Evolutionary conservation across 2,329 filamentous ascomycete genomes (phyloP).

Genomic region (Alternaria sp.): DNA sequence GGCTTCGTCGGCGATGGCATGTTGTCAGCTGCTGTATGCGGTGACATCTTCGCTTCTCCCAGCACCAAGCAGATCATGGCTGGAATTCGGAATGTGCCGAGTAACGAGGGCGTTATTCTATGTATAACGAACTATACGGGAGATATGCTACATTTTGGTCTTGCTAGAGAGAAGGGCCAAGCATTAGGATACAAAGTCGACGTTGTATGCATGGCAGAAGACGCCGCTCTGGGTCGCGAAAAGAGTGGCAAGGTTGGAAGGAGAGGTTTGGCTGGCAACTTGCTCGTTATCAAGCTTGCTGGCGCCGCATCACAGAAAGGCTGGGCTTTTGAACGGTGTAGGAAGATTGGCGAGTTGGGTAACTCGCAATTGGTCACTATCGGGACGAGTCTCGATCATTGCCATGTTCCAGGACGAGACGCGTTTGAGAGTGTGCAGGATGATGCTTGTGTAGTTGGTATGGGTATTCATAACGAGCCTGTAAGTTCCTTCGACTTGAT

Average conservation of each 20-base stretch:
- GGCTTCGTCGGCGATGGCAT: slow-evolving; percentile 60
- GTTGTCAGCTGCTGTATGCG: slow-evolving; percentile 58
- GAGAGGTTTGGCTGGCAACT: slow-evolving; percentile 61
- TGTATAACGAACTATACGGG: slow-evolving; percentile 62
- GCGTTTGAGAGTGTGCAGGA: slow-evolving; percentile 59
- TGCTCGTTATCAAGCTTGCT: slow-evolving; percentile 59
- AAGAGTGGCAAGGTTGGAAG: slow-evolving; percentile 60
- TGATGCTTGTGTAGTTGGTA: slow-evolving; percentile 52
- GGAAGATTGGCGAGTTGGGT: slow-evolving; percentile 55
- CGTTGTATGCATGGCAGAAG: slow-evolving; percentile 59
- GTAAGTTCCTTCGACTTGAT: slow-evolving; percentile 31
- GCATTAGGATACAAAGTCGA: slow-evolving; percentile 57
- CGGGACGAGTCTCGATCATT: slow-evolving; percentile 61
- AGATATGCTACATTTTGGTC: slow-evolving; percentile 60
- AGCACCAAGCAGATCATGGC: slow-evolving; percentile 60
- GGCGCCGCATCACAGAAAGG: slow-evolving; percentile 56
- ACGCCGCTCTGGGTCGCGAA: slow-evolving; percentile 58
- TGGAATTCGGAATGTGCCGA: slow-evolving; percentile 56
- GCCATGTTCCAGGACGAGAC: slow-evolving; percentile 61
- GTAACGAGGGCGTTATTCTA: slow-evolving; percentile 56
- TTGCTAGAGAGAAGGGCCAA: slow-evolving; percentile 58
- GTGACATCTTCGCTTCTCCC: slow-evolving; percentile 60
- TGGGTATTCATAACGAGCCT: slow-evolving; percentile 63
- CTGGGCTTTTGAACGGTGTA: slow-evolving; percentile 56
- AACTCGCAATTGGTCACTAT: slow-evolving; percentile 60